phyloP scores from a whole-genome alignment of 2,329 filamentous ascomycete genomes.

The Cladophialophora carrionii region DNA sequence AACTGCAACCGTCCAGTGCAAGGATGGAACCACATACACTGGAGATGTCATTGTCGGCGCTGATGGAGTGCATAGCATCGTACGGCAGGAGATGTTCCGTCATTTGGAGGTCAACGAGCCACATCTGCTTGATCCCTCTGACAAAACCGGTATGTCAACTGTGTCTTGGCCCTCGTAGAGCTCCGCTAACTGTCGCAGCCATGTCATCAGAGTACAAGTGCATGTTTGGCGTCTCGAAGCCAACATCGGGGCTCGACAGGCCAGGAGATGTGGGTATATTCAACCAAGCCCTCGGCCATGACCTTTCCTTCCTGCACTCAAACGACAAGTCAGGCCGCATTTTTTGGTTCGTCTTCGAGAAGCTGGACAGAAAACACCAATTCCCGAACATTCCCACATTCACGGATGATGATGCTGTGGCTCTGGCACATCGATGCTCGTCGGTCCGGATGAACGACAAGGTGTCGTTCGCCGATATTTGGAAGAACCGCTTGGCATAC shows the following conservation, averaged over 20 bases:
- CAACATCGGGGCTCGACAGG: constrained; percentile 20
- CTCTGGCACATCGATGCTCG: constrained; percentile 21
- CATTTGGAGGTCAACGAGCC: constrained; percentile 30
- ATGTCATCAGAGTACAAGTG: constrained; percentile 40
- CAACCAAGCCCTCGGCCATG: constrained; percentile 32
- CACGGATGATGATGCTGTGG: constrained; percentile 35
- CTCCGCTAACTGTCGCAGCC: constrained; percentile 21
- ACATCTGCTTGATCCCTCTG: constrained; percentile 8
- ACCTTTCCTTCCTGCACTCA: constrained; percentile 33
- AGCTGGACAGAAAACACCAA: constrained; percentile 36
- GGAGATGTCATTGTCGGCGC: constrained; percentile 50
- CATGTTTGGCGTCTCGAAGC: constrained; percentile 41
- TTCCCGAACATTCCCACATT: constrained; percentile 39
- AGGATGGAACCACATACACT: constrained; percentile 43
- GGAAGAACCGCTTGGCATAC: constrained; percentile 33
- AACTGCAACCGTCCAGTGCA: constrained; percentile 42
- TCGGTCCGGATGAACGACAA: constrained; percentile 30
- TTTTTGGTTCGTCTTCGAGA: constrained; percentile 41
- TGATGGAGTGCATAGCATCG: constrained; percentile 51
- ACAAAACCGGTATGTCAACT: constrained; percentile 13
- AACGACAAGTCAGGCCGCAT: constrained; percentile 37
- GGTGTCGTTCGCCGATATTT: constrained; percentile 38
- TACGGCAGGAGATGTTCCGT: constrained; percentile 44
- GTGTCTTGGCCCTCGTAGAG: neutral
- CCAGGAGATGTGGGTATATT: constrained; percentile 33